Percentiles rank a stretch among this genome's conserved stretches.
Evolutionary conservation across 352 stramenopile species (phyloP).

Genomic region (Pythium chondricola): DNA sequence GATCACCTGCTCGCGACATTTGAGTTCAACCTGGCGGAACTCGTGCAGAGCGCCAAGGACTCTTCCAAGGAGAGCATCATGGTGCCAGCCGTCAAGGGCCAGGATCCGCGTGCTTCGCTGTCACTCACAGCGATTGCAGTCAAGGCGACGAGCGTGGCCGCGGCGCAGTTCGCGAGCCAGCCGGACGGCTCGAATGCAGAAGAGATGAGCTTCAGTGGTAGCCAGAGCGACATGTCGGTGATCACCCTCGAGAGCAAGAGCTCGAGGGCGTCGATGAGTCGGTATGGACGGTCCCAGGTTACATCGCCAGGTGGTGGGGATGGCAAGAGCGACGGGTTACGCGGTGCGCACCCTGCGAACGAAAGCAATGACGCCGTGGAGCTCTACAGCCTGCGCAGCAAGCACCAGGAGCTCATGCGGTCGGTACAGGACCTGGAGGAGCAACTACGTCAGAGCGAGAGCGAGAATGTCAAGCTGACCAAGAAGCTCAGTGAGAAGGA

Average conservation of each 20-base stretch:
- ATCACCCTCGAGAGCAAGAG: slow-evolving; percentile 51
- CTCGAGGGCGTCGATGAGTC: slow-evolving; percentile 34
- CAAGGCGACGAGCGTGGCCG: slow-evolving; percentile 28
- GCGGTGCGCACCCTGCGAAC: slow-evolving; percentile 6
- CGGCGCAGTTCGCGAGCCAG: slow-evolving; percentile 1
- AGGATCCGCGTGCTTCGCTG: slow-evolving; percentile 52
- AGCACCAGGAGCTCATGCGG: slow-evolving; percentile 33
- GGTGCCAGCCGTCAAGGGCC: slow-evolving; percentile 50
- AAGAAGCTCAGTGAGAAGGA: slow-evolving; percentile 44
- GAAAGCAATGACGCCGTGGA: slow-evolving; percentile 18
- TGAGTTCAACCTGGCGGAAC: slow-evolving; percentile 61
- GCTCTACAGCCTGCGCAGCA: slow-evolving; percentile 19
- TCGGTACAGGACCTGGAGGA: slow-evolving; percentile 43
- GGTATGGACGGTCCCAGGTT: neutral
- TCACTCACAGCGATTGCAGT: slow-evolving; percentile 55
- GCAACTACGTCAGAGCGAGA: slow-evolving; percentile 46
- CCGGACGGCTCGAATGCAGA: slow-evolving; percentile 23
- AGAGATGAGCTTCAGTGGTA: slow-evolving; percentile 49
- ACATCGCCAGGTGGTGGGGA: slow-evolving; percentile 11
- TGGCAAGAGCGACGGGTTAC: slow-evolving; percentile 16
- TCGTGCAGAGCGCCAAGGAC: slow-evolving; percentile 55
- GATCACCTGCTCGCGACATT: slow-evolving; percentile 50
- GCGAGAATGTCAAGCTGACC: slow-evolving; percentile 50
- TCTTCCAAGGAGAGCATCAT: slow-evolving; percentile 58
- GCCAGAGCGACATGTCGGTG: slow-evolving; percentile 50